A percentile compares a stretch with the other conserved stretches of the same genome.
Conservation (phyloP, 2,329 filamentous ascomycete species). For the Keithomyces neogunnii region DNA sequence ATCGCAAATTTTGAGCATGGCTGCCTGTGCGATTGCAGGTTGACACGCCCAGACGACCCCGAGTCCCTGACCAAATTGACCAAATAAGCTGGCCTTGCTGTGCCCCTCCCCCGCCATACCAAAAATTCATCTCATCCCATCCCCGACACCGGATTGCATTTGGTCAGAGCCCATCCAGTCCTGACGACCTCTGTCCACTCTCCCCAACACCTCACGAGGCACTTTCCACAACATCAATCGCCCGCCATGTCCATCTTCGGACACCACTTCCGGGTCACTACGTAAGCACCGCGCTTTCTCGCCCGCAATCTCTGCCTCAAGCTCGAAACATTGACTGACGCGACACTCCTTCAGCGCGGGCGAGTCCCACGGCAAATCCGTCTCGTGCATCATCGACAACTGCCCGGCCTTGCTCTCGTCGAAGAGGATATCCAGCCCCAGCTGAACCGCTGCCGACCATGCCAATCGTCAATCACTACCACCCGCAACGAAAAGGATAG, state of each 20-base stretch:
- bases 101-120: neutral
- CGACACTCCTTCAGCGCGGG: slow-evolving; percentile 29
- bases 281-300: slow-evolving; percentile 42
- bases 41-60: too few species aligned
- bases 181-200: neutral
- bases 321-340: neutral
- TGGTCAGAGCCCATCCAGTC: neutral
- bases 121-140: neutral
- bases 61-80: too few species aligned
- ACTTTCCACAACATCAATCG: neutral
- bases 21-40: too few species aligned
- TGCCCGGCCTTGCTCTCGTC: slow-evolving; percentile 74
- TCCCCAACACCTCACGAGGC: neutral
- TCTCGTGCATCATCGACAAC: slow-evolving; percentile 92
- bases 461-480: slow-evolving; percentile 83
- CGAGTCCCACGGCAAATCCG: slow-evolving; percentile 78
- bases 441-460: slow-evolving; percentile 82
- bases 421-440: slow-evolving; percentile 90
- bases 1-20: too few species aligned
- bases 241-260: slow-evolving; percentile 79
- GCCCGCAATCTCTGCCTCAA: slow-evolving; percentile 5
- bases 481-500: slow-evolving; percentile 87
- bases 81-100: too few species aligned
- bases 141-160: neutral
- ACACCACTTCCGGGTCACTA: slow-evolving; percentile 71